Conservation (phyloP, 495 filamentous ascomycete species). For the Talaromyces stipitatus region DNA sequence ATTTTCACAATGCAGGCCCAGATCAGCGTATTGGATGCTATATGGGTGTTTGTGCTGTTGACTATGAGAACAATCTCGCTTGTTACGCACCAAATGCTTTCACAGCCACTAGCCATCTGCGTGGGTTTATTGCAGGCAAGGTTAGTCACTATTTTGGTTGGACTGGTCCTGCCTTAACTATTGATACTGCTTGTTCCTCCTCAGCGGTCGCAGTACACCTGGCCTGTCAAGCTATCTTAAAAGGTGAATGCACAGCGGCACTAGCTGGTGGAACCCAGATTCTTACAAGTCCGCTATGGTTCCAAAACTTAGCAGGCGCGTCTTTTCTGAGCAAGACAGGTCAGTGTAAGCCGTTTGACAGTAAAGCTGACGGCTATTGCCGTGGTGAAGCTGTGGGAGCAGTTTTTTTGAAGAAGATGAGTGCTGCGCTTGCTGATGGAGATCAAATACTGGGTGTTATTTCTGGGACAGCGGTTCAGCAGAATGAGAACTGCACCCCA, state of each 20-base stretch:
- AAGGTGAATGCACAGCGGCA: constrained; percentile 6
- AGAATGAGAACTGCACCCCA: constrained; percentile 56
- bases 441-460: constrained; percentile 59
- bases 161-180: constrained; percentile 35
- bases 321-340: constrained; percentile 37
- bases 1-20: too few relatives aligned
- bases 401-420: constrained; percentile 58
- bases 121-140: constrained; percentile 32
- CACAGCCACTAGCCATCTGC: constrained; percentile 24
- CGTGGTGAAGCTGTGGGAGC: constrained; percentile 58
- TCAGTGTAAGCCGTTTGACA: constrained; percentile 57
- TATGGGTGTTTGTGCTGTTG: constrained; percentile 20
- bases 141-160: too few relatives aligned
- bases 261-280: constrained; percentile 29
- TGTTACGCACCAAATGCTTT: constrained; percentile 27
- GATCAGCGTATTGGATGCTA: constrained; percentile 29
- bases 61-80: constrained; percentile 35
- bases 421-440: constrained; percentile 52
- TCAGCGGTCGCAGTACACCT: constrained; percentile 39
- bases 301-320: constrained; percentile 25
- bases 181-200: constrained; percentile 48
- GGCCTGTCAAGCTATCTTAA: constrained; percentile 13
- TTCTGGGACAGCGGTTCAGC: constrained; percentile 53
- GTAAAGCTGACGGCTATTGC: constrained; percentile 27
- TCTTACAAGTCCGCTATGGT: constrained; percentile 19